These are phyloP conservation scores for Macrocybe sp. DNA, from an alignment of 1,284 basidiomycete species.

Conservation along the genomic window DNA sequence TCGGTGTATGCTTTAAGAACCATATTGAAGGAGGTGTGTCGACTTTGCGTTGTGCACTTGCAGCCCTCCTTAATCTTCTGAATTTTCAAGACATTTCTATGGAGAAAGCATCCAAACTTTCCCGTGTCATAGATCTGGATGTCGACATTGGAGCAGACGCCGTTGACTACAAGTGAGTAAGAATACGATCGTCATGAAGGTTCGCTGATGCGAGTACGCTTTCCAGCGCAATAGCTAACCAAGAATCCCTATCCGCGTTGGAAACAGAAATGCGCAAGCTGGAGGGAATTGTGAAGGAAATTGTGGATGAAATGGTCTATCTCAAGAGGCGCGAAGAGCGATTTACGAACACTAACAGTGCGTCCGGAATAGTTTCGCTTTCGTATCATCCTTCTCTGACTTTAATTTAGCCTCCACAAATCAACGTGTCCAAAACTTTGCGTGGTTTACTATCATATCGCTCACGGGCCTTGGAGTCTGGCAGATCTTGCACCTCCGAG, in stretches of 20 bases:
- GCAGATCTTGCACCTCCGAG: conserved; percentile 91
- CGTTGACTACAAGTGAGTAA: conserved; percentile 91
- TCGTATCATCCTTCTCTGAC: conserved; percentile 6
- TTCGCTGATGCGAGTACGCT: conserved; percentile 5
- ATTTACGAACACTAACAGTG: conserved; percentile 92
- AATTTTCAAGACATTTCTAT: conserved; percentile 35
- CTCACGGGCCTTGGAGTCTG: conserved; percentile 85
- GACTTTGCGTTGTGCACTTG: not conserved
- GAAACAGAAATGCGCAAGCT: conserved; percentile 99
- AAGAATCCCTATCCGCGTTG: conserved; percentile 91
- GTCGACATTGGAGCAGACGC: conserved; percentile 98
- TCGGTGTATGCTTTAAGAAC: conserved; percentile 94
- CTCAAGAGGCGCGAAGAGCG: conserved; percentile 85
- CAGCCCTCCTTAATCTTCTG: not conserved
- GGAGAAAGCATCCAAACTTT: conserved; percentile 42
- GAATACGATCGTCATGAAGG: not conserved
- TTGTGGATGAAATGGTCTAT: conserved; percentile 92
- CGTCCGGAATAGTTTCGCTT: conserved; percentile 26
- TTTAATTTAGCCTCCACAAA: conserved; percentile 80
- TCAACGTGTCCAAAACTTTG: conserved; percentile 87
- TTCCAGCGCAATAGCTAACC: conserved; percentile 92
- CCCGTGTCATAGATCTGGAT: conserved; percentile 84
- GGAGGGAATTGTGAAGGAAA: conserved; percentile 91
- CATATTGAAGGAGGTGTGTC: conserved; percentile 56
- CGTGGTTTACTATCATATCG: conserved; percentile 81